phyloP scores from a whole-genome alignment of 2,329 filamentous ascomycete genomes.

The Fusarium xylarioides region DNA sequence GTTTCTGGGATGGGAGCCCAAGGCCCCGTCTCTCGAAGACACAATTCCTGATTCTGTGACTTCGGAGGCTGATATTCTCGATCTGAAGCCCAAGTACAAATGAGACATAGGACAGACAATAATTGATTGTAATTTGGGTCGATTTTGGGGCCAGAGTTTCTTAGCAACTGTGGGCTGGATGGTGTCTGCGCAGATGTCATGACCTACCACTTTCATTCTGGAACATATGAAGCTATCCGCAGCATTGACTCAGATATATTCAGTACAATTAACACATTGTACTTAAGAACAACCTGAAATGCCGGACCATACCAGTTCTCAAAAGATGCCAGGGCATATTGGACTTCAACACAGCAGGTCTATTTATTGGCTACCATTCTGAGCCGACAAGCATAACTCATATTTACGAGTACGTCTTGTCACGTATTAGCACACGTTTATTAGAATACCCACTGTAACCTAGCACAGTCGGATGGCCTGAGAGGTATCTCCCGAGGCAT shows the following conservation, averaged over 20 bases:
- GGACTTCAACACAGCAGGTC: not conserved
- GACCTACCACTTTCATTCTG: not conserved
- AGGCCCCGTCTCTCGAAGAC: conserved; percentile 48
- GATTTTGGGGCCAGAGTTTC: not conserved
- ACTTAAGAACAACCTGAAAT: too few species aligned
- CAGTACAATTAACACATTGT: accelerated
- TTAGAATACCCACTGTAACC: not conserved
- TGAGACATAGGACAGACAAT: not conserved
- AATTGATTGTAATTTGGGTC: not conserved
- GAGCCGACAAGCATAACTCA: not conserved
- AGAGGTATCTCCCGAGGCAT: not conserved
- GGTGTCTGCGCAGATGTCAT: not conserved
- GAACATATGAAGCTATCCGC: not conserved
- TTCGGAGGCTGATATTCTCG: conserved; percentile 51
- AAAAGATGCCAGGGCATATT: not conserved
- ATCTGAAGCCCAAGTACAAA: conserved; percentile 44
- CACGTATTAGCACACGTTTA: not conserved
- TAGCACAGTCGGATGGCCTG: not conserved
- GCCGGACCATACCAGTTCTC: not conserved
- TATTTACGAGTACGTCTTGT: not conserved
- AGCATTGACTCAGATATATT: not conserved
- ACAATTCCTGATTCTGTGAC: conserved; percentile 51
- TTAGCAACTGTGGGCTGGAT: not conserved
- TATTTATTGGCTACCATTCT: not conserved
- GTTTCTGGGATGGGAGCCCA: conserved; percentile 58